A percentile compares a stretch with the other conserved stretches of the same genome.
Conservation (phyloP, 1,284 basidiomycete species). For the Porphyrellus sp. region DNA sequence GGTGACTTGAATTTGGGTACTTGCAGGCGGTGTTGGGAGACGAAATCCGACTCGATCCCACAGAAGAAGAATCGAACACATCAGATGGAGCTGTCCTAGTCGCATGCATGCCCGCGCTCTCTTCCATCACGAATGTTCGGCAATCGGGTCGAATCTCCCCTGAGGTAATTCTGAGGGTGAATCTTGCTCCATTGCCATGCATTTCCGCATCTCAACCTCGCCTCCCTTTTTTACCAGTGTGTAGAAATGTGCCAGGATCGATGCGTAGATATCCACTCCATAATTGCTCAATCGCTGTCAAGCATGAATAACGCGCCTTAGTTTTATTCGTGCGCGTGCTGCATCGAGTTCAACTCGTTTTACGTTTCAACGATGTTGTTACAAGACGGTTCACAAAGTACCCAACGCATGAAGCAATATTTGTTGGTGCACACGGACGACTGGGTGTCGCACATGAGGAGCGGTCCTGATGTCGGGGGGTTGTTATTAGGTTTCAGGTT, state of each 20-base stretch:
- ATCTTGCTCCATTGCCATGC: constrained; percentile 21
- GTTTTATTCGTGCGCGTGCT: no score
- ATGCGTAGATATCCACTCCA: constrained; percentile 70
- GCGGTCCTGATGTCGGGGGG: no score
- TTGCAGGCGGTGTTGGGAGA: constrained; percentile 50
- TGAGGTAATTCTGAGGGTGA: constrained; percentile 52
- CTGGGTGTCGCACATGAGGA: background rate
- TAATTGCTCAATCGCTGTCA: constrained; percentile 67
- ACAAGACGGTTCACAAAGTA: background rate
- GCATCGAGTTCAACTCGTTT: no score
- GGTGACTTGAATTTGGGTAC: background rate
- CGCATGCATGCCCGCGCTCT: constrained; percentile 88
- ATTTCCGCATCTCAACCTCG: background rate
- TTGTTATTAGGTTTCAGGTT: no score
- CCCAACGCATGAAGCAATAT: background rate
- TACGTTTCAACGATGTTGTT: background rate
- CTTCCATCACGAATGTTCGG: constrained; percentile 79
- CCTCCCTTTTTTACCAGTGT: constrained; percentile 45
- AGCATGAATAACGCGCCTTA: constrained; percentile 14
- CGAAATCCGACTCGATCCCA: constrained; percentile 77
- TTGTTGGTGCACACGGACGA: background rate
- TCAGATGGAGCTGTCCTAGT: constrained; percentile 67
- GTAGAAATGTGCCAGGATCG: constrained; percentile 64
- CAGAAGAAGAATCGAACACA: constrained; percentile 56
- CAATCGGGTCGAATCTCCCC: constrained; percentile 66